Percentiles rank a stretch among this genome's conserved stretches.
Conservation (phyloP, 495 filamentous ascomycete species). For the Darksidea phi region DNA sequence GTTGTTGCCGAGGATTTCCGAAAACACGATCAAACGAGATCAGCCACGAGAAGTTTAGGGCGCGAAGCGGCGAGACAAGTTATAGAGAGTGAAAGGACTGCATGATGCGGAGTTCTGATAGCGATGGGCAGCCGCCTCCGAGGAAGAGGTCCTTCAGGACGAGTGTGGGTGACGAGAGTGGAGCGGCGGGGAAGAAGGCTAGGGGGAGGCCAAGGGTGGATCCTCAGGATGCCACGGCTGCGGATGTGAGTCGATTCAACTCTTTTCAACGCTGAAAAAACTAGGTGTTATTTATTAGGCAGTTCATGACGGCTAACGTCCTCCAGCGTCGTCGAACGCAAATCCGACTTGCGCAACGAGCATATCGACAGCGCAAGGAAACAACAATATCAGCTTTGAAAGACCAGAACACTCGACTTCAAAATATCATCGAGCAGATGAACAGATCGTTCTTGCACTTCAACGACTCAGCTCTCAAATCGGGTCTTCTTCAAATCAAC, state of each 20-base stretch:
- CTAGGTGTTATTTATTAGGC: too few species aligned
- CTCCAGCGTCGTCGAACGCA: slow-evolving; percentile 79
- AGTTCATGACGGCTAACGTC: too few species aligned
- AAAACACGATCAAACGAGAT: too few species aligned
- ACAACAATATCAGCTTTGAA: slow-evolving; percentile 73
- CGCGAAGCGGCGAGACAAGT: too few species aligned
- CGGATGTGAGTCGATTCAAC: slow-evolving; percentile 40
- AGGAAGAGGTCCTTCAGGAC: slow-evolving; percentile 31
- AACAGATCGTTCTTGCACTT: slow-evolving; percentile 69
- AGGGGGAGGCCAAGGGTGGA: slow-evolving; percentile 69
- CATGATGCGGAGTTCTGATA: slow-evolving; percentile 31
- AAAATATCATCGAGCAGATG: slow-evolving; percentile 69
- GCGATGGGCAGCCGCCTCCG: slow-evolving; percentile 19
- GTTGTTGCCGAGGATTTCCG: too few species aligned
- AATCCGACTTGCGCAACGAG: slow-evolving; percentile 80
- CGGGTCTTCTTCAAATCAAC: slow-evolving; percentile 45
- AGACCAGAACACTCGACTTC: slow-evolving; percentile 62
- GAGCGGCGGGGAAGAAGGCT: slow-evolving; percentile 35
- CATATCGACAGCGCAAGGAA: slow-evolving; percentile 82
- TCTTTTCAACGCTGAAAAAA: background rate
- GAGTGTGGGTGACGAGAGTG: slow-evolving; percentile 19
- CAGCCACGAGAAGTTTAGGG: too few species aligned
- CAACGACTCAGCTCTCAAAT: slow-evolving; percentile 58
- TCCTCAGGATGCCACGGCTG: slow-evolving; percentile 61
- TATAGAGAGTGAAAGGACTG: too few species aligned